Conservation (phyloP, 2,329 filamentous ascomycete species). For the Diaporthe sp. region DNA sequence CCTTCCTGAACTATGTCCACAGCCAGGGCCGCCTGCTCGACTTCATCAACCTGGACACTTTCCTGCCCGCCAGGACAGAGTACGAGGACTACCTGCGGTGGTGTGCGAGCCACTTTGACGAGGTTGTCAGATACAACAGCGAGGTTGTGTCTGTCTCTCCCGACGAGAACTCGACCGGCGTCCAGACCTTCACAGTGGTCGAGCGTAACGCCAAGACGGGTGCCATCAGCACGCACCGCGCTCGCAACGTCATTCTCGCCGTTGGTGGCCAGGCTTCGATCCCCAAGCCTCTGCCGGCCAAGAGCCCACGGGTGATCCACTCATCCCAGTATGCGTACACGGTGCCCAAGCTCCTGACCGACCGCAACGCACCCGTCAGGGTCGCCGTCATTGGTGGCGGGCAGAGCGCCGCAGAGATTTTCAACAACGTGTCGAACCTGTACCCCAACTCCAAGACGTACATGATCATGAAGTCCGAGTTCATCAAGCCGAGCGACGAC, state of each 20-base stretch:
- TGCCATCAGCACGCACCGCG: slow-evolving; percentile 62
- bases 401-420: slow-evolving; percentile 95
- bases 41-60: slow-evolving; percentile 92
- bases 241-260: slow-evolving; percentile 75
- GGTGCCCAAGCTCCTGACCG: slow-evolving; percentile 70
- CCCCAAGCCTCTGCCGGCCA: slow-evolving; percentile 76
- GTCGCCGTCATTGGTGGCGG: slow-evolving; percentile 91
- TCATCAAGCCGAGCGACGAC: slow-evolving; percentile 91
- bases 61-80: slow-evolving; percentile 86
- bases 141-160: slow-evolving; percentile 82
- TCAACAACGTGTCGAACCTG: slow-evolving; percentile 84
- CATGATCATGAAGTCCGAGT: slow-evolving; percentile 85
- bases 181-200: slow-evolving; percentile 76
- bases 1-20: slow-evolving; percentile 95
- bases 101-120: slow-evolving; percentile 86
- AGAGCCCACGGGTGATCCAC: slow-evolving; percentile 83
- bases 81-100: slow-evolving; percentile 97
- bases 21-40: slow-evolving; percentile 83
- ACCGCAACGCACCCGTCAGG: slow-evolving; percentile 70
- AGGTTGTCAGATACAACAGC: slow-evolving; percentile 79
- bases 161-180: slow-evolving; percentile 59
- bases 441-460: slow-evolving; percentile 86
- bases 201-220: slow-evolving; percentile 74
- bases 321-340: slow-evolving; percentile 85
- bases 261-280: slow-evolving; percentile 75